A percentile compares a stretch with the other conserved stretches of the same genome.
phyloP scores from a whole-genome alignment of 2,329 filamentous ascomycete species.

The Ophiosphaerella herpotricha region DNA sequence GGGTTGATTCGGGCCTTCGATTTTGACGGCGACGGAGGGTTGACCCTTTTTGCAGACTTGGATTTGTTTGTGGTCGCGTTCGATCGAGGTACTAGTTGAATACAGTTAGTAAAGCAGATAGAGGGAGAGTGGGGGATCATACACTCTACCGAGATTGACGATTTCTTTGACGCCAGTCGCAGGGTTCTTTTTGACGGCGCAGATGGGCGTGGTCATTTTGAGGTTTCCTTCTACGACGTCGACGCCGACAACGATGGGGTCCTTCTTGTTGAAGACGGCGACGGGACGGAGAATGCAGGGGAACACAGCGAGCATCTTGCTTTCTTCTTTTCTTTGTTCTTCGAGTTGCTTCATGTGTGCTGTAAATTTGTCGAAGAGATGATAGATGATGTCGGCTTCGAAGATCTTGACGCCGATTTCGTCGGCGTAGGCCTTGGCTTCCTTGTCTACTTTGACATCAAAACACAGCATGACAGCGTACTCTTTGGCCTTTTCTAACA shows the following conservation, averaged over 20 bases:
- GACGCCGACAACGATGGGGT: constrained; percentile 91
- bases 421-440: constrained; percentile 87
- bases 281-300: constrained; percentile 89
- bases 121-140: constrained; percentile 52
- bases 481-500: constrained; percentile 94
- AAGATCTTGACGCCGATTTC: constrained; percentile 97
- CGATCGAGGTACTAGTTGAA: constrained; percentile 78
- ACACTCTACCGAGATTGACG: constrained; percentile 88
- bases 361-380: constrained; percentile 95
- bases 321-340: constrained; percentile 94
- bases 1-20: constrained; percentile 91
- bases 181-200: constrained; percentile 80
- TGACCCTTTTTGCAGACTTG: constrained; percentile 91
- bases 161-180: constrained; percentile 83
- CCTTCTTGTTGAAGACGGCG: constrained; percentile 97
- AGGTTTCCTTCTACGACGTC: constrained; percentile 93
- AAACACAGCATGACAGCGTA: constrained; percentile 99
- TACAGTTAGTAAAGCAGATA: constrained; percentile 14
- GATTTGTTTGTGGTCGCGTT: constrained; percentile 96
- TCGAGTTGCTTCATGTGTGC: constrained; percentile 87
- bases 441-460: constrained; percentile 99
- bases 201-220: constrained; percentile 85
- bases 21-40: constrained; percentile 97
- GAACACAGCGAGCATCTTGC: constrained; percentile 94
- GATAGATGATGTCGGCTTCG: constrained; percentile 98